Evolutionary conservation across 192 early-diverging fungal genomes (phyloP).

Genomic region (Martensiomyces pterosporus): DNA sequence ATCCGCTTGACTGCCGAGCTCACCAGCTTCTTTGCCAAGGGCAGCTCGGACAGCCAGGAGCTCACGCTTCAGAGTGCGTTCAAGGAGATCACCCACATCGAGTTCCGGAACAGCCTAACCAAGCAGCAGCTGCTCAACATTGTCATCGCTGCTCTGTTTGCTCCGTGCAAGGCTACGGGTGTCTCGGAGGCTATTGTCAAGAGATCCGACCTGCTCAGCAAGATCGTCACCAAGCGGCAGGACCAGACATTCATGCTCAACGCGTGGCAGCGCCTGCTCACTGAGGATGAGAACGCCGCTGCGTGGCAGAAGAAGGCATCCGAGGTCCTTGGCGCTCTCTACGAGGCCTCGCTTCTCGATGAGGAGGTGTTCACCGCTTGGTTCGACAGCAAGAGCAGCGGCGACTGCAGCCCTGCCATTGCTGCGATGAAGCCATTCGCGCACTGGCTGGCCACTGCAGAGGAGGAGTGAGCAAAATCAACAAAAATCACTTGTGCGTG

Average conservation of each 20-base stretch:
- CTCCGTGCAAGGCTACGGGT: constrained; percentile 16
- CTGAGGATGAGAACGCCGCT: constrained; percentile 20
- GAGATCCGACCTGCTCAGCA: constrained; percentile 26
- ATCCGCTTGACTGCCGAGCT: constrained; percentile 25
- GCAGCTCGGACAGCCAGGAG: constrained; percentile 3
- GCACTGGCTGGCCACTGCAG: constrained; percentile 75
- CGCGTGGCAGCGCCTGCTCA: constrained; percentile 38
- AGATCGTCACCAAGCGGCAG: constrained; percentile 28
- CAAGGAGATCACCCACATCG: constrained; percentile 78
- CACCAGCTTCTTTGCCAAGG: constrained; percentile 8
- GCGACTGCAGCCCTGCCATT: constrained; percentile 35
- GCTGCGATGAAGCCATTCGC: constrained; percentile 69
- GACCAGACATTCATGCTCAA: constrained; percentile 48
- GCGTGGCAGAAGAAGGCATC: constrained; percentile 55
- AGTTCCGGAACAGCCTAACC: constrained; percentile 76
- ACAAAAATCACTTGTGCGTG: background rate
- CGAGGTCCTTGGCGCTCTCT: constrained; percentile 63
- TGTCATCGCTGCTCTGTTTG: constrained; percentile 56
- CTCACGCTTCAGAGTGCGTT: constrained; percentile 53
- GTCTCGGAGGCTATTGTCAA: constrained; percentile 16
- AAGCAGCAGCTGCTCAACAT: constrained; percentile 74
- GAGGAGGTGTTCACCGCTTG: constrained; percentile 74
- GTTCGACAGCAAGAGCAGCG: constrained; percentile 47
- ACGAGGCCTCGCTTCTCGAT: constrained; percentile 72
- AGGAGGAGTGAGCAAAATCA: constrained; percentile 62